These are phyloP conservation scores for Caryopteris hybrid DNA, from an alignment of 305 asterid species.

Conservation along the genomic window DNA sequence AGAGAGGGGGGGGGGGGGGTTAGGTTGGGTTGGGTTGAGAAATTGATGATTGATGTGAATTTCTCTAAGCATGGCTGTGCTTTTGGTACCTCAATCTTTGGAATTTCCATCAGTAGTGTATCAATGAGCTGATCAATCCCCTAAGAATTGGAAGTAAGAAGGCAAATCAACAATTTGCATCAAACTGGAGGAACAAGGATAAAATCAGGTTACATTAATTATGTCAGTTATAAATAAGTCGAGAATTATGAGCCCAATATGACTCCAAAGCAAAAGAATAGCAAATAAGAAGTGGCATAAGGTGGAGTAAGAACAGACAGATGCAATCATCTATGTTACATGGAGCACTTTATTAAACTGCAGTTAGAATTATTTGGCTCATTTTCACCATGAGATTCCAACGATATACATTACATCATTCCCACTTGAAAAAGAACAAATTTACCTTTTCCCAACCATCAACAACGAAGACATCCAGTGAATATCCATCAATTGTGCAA, in stretches of 20 bases:
- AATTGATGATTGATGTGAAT: background rate
- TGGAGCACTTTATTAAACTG: background rate
- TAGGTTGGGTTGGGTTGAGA: too few relatives aligned
- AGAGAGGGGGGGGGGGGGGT: too few relatives aligned
- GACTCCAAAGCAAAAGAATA: background rate
- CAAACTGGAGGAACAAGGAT: slow-evolving; percentile 18
- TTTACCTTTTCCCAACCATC: slow-evolving; percentile 81
- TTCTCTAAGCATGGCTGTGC: background rate
- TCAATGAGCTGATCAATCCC: slow-evolving; percentile 56
- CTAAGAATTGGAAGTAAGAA: slow-evolving; percentile 35
- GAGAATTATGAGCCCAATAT: background rate
- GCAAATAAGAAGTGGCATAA: background rate
- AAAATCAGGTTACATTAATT: background rate
- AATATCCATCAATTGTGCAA: slow-evolving; percentile 81
- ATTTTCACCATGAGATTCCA: background rate
- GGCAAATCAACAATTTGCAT: slow-evolving; percentile 17
- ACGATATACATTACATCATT: background rate
- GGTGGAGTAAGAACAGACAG: background rate
- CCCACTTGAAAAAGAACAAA: background rate
- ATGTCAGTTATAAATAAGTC: background rate
- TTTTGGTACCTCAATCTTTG: slow-evolving; percentile 56
- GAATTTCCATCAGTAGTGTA: slow-evolving; percentile 52
- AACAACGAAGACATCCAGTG: slow-evolving; percentile 85
- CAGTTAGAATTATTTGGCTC: background rate
- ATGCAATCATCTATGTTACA: background rate